Base-by-base conservation (phyloP, 2,329 filamentous ascomycete species). In the Lachnellula cervina region DNA sequence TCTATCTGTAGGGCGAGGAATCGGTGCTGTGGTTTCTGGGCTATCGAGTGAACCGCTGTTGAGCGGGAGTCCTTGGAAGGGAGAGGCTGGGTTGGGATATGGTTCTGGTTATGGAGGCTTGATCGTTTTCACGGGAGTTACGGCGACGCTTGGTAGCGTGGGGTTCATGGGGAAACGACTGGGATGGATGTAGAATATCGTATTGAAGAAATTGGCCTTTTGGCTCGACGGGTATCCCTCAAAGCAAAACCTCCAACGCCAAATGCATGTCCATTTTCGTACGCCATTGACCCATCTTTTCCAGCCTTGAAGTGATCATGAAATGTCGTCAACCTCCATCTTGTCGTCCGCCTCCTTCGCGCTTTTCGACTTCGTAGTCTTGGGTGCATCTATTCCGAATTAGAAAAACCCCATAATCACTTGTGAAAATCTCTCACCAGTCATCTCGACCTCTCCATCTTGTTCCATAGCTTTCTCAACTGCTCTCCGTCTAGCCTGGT, bases 1-100 rank as follows among this genome's bases (percentile, higher is more conserved):
- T 51, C 81, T 86, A 75, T 78, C 79, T 19, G 77, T 80, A 5
- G 83, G 81, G 0, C 74, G 84, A 44, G 84, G 83, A 0, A 71
- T 87, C 2, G 83, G 84, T 0, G 86, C 85, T 59, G 74, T 86
- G 44, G 73, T 73, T 2, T 79, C 74, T 5, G 82, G 82, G 0
- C 81, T 82, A 5, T 50, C 84, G 57, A 84, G 81, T 63, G 78
- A 81, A 53, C 74, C 70, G 1, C 66, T 85, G 51, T 64, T 84
- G 25, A 71, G 69, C 38, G 74, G 73, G 0, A 71, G 73, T 56
- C 72, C 76, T 21, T 81, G 75, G 76, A 64, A 69, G 56, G 73
- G 70, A 25, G 64, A 70, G 51, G 70, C 68, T 0, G 65, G 64
- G 23, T 70, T 72, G 5, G 78, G 74, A 0, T 83, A 80, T 61